These are phyloP conservation scores for Syzygium syzygioides DNA, from an alignment of 441 rosid genomes.

Conservation along the genomic window DNA sequence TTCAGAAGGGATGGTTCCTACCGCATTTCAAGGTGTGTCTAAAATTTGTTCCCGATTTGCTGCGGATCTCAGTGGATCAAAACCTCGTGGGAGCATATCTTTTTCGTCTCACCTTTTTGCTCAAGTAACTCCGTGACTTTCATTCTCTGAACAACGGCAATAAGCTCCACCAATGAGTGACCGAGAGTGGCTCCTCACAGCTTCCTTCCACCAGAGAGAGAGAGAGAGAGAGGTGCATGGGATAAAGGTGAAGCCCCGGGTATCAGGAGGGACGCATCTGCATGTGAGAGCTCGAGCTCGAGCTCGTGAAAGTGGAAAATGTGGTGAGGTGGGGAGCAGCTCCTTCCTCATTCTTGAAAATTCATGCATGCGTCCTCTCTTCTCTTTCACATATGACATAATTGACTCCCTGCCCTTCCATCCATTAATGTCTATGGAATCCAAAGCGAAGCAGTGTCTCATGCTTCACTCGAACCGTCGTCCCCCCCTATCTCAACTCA, in stretches of 20 bases:
- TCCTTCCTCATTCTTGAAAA: not conserved
- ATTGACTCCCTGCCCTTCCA: not conserved
- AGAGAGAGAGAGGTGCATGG: constrained; percentile 14
- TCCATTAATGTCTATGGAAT: not conserved
- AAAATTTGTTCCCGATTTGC: not conserved
- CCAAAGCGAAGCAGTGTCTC: not conserved
- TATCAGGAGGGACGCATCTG: constrained; percentile 29
- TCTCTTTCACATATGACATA: not conserved
- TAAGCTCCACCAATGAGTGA: constrained; percentile 21
- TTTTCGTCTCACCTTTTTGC: not conserved
- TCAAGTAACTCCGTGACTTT: not conserved
- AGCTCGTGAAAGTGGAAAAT: constrained; percentile 40
- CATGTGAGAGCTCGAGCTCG: constrained; percentile 13
- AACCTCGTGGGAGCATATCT: not conserved
- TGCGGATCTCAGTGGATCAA: not conserved
- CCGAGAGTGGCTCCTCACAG: constrained; percentile 4
- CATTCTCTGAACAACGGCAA: not conserved
- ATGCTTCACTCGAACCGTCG: not conserved
- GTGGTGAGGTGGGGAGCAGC: constrained; percentile 33
- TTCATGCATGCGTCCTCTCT: not conserved
- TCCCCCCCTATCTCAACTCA: not conserved
- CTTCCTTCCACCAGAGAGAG: constrained; percentile 5
- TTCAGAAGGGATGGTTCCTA: not conserved
- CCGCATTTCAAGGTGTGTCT: not conserved
- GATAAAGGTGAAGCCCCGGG: constrained; percentile 48